These are phyloP conservation scores for Amanita exitialis DNA, from an alignment of 768 basidiomycete genomes.

Conservation along the genomic window DNA sequence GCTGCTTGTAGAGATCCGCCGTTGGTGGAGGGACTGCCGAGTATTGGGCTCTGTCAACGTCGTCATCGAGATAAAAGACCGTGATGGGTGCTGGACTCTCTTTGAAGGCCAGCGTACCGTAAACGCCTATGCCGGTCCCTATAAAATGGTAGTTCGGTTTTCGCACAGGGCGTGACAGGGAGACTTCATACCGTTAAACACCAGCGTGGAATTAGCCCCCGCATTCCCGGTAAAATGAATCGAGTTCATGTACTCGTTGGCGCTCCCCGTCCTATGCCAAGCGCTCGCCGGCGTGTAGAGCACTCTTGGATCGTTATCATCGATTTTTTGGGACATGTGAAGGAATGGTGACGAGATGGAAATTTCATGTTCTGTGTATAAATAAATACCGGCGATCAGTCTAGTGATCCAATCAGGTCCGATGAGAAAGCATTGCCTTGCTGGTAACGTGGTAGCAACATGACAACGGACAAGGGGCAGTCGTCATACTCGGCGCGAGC, in stretches of 20 bases:
- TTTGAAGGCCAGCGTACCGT: not conserved
- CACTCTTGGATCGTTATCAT: not conserved
- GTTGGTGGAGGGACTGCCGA: not conserved
- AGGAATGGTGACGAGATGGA: not conserved
- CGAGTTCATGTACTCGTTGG: not conserved
- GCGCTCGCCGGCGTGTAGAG: not conserved
- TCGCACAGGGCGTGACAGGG: not conserved
- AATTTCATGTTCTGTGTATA: no score
- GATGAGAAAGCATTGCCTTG: no score
- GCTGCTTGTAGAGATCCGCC: not conserved
- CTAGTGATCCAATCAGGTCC: no score
- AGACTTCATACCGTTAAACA: not conserved
- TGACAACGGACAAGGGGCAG: no score
- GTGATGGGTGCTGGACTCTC: not conserved
- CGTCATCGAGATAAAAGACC: not conserved
- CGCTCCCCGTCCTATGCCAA: not conserved
- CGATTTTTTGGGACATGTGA: not conserved
- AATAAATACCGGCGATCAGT: no score
- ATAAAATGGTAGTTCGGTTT: not conserved
- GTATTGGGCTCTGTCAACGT: not conserved
- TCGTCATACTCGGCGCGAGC: no score
- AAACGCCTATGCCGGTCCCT: constrained; percentile 1
- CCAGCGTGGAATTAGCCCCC: not conserved
- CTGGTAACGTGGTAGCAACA: no score
- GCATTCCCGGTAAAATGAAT: not conserved